Conservation (phyloP, 345 rosid genomes). For the rapeseed (Brassica napus) region Da-Ae NC_063436.1:3717001-3717500, state of each 20-base stretch:
- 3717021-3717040: background rate
- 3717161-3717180: constrained; percentile 11
- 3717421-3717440: background rate
- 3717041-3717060: background rate
- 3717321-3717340: background rate
- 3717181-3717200: background rate
- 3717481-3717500: background rate
- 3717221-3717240: background rate
- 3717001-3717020: background rate
- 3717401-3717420: background rate
- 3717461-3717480: constrained; percentile 1
- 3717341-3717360: background rate
- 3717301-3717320: background rate
- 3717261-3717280: background rate
- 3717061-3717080: constrained; percentile 1
- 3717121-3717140: background rate
- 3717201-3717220: background rate
- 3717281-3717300: constrained; percentile 5
- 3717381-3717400: background rate
- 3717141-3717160: constrained; percentile 6
- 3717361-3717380: background rate
- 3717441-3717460: background rate
- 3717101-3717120: constrained; percentile 5
- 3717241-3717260: background rate
- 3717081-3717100: background rate